Base-by-base conservation (phyloP, 805 yeast species). In the Kockiozyma suomiensis region DNA sequence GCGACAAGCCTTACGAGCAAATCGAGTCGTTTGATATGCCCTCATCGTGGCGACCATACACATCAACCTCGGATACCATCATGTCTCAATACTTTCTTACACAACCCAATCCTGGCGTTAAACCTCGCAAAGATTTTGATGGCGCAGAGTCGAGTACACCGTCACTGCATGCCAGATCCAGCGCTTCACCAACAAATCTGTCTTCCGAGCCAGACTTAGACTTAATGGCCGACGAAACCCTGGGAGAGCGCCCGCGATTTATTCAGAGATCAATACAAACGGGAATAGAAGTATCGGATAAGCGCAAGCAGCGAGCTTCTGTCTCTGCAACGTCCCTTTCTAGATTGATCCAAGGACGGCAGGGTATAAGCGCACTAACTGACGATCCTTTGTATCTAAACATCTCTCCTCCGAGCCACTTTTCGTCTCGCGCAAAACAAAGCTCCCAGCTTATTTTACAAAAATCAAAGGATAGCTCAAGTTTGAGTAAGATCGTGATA, bases 321-420 rank as follows among this genome's bases (percentile, higher is more conserved):
- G 13, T 53, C 15, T 45, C 56, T 13, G 56, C 56, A 1, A n/a
- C 13, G 13, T 23, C 46, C 10, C 25, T 53, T 7, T 30, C 56
- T 2, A 33, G 23, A n/a, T 37, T 53, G 32, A 53, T 53, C 33
- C 56, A 45, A 33, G 56, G 56, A 23, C 56, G 42, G 15, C 48
- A 53, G 17, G 50, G 56, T 6, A 2, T 53, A 8, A 37, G 50
- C 26, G 25, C 43, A 5, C 42, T 53, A 7, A 17, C 50, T 1
- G 56, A 53, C 21, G 43, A 43, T 17, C 56, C 50, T 4, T 10
- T 43, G 3, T 32, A 43, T 35, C 7, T 50, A 1, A 45, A 15
- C n/a, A n/a, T n/a, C n/a, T n/a, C n/a, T n/a, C n/a, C n/a, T 15
- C 6, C 32, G 3, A 25, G 17, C 12, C 32, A 25, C 33, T 28